Evolutionary conservation across 2,329 filamentous ascomycete genomes (phyloP).

Genomic region (Penicillium hesseltinei): DNA sequence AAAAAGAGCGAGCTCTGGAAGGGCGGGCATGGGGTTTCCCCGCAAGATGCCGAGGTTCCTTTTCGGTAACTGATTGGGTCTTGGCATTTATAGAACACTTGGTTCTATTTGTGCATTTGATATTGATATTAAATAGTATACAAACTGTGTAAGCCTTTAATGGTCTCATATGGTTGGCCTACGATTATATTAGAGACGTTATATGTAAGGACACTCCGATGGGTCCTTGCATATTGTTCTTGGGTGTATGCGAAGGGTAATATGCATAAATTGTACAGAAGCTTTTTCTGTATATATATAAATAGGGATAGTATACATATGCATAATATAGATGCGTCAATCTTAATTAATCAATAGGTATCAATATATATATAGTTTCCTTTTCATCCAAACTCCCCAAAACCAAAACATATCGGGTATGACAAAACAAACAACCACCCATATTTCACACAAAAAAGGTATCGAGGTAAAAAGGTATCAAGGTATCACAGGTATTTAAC

Average conservation of each 20-base stretch:
- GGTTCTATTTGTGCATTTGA: neutral
- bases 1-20: neutral
- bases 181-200: neutral
- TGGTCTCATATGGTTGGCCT: neutral
- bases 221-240: too few relatives aligned
- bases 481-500: conserved; percentile 11
- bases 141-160: neutral
- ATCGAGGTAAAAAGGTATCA: neutral
- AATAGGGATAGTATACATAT: neutral
- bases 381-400: conserved; percentile 8
- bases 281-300: neutral
- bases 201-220: neutral
- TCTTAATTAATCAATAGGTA: conserved; percentile 10
- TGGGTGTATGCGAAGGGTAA: neutral
- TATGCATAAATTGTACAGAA: neutral
- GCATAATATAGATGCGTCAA: neutral
- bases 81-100: neutral
- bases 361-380: conserved; percentile 13
- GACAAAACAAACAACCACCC: conserved; percentile 17
- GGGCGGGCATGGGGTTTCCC: conserved; percentile 12
- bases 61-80: conserved; percentile 13
- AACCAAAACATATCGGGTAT: conserved; percentile 18
- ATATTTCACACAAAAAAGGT: conserved; percentile 16
- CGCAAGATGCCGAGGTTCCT: conserved; percentile 25
- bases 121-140: neutral